Evolutionary conservation across 179 eudicot species (phyloP).

Genomic region (Beta lomatogona): DNA sequence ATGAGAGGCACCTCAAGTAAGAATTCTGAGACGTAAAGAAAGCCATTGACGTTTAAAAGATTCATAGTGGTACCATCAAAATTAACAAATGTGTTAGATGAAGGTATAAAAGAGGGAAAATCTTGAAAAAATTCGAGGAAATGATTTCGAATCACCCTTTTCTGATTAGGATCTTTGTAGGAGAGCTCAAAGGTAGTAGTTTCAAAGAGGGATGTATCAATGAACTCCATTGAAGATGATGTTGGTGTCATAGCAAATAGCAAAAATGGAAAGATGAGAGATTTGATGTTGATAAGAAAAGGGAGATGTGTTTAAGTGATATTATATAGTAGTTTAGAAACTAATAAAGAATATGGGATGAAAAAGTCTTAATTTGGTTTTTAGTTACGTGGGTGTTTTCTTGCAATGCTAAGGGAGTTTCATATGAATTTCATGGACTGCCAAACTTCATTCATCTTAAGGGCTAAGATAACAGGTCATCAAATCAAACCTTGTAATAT

Average conservation of each 20-base stretch:
- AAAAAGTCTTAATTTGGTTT: constrained; percentile 6
- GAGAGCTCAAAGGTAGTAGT: constrained; percentile 7
- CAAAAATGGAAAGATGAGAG: too few relatives aligned
- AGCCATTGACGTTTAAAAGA: constrained; percentile 22
- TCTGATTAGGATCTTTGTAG: constrained; percentile 22
- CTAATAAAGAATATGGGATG: not conserved
- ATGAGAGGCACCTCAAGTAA: constrained; percentile 32
- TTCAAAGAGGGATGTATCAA: constrained; percentile 20
- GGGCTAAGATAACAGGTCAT: too few relatives aligned
- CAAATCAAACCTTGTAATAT: too few relatives aligned
- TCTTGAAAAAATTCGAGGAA: constrained; percentile 12
- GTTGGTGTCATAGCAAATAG: constrained; percentile 5
- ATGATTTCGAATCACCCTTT: constrained; percentile 26
- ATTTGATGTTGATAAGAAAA: not conserved
- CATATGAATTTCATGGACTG: too few relatives aligned
- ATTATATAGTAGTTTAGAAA: not conserved
- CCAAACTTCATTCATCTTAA: too few relatives aligned
- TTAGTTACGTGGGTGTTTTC: constrained; percentile 19
- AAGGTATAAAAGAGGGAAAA: constrained; percentile 28
- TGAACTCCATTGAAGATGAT: constrained; percentile 27
- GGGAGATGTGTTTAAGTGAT: not conserved
- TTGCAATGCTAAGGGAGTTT: constrained; percentile 4
- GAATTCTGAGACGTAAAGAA: constrained; percentile 23
- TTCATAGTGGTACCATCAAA: constrained; percentile 21
- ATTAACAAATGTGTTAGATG: constrained; percentile 9